Evolutionary conservation across 2,329 filamentous ascomycete species (phyloP).

Genomic region (Colletotrichum truncatum): DNA sequence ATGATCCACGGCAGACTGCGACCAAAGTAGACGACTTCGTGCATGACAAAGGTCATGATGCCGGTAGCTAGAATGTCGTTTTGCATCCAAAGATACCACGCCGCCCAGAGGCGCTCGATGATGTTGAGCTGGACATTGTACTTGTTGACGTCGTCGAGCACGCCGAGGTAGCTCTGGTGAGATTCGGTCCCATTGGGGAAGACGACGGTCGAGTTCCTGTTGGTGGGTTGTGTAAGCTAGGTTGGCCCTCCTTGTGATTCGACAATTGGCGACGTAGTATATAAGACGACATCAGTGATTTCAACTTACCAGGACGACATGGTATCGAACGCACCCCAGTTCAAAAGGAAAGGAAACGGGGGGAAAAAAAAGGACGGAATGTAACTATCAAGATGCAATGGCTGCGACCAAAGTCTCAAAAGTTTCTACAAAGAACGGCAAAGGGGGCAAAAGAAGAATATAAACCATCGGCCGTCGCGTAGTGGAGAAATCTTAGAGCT

Average conservation of each 20-base stretch:
- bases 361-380: background rate
- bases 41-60: conserved; percentile 96
- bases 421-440: background rate
- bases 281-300: too few relatives aligned
- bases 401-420: background rate
- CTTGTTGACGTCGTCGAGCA: conserved; percentile 71
- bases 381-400: background rate
- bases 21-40: conserved; percentile 95
- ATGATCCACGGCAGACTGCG: conserved; percentile 91
- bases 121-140: conserved; percentile 88
- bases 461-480: background rate
- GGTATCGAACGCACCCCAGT: background rate
- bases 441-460: background rate
- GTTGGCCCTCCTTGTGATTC: background rate
- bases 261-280: too few relatives aligned
- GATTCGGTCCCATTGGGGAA: conserved; percentile 55
- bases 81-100: conserved; percentile 98
- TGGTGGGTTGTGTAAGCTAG: conserved; percentile 22
- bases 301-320: conserved; percentile 20
- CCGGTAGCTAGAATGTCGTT: conserved; percentile 97
- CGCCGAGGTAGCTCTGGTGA: conserved; percentile 61
- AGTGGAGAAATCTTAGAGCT: background rate
- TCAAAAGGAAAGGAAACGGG: background rate
- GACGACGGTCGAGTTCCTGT: conserved; percentile 60
- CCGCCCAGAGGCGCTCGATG: conserved; percentile 88